These are phyloP conservation scores for Albatrellus sp. DNA, from an alignment of 1,284 basidiomycete species.

Conservation along the genomic window DNA sequence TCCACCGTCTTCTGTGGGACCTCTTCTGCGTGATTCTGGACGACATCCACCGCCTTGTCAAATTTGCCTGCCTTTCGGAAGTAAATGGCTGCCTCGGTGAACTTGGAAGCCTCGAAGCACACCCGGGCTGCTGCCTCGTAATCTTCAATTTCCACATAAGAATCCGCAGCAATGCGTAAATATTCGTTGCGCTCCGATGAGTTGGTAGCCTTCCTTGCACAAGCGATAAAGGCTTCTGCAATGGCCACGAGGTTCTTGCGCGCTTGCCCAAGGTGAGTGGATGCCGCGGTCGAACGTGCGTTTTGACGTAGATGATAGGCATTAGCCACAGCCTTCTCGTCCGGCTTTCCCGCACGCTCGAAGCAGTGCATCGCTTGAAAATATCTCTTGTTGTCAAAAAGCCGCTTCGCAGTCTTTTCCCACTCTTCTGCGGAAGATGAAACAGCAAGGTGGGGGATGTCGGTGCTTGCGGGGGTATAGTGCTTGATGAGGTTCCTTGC, in stretches of 20 bases:
- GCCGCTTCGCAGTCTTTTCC: conserved; percentile 32
- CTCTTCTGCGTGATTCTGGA: conserved; percentile 20
- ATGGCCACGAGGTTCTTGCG: conserved; percentile 21
- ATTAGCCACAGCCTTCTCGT: conserved; percentile 32
- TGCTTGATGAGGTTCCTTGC: conserved; percentile 28
- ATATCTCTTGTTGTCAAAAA: conserved; percentile 47
- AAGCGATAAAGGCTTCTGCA: conserved; percentile 20
- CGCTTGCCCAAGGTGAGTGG: conserved; percentile 12
- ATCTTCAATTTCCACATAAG: conserved; percentile 41
- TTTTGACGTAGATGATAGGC: conserved; percentile 32
- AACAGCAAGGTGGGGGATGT: conserved; percentile 35
- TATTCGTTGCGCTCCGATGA: background rate
- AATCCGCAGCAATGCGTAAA: conserved; percentile 22
- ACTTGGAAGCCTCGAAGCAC: conserved; percentile 32
- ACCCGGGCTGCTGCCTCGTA: conserved; percentile 30
- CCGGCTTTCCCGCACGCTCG: conserved; percentile 32
- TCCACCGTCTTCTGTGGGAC: conserved; percentile 25
- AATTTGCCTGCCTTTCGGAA: conserved; percentile 40
- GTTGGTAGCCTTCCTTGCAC: background rate
- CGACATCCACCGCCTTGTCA: conserved; percentile 37
- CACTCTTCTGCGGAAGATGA: conserved; percentile 41
- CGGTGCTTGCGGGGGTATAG: conserved; percentile 25
- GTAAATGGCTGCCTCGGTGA: conserved; percentile 28
- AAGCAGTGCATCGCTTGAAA: conserved; percentile 51
- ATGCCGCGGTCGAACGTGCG: conserved; percentile 17